A percentile compares a stretch with the other conserved stretches of the same genome.
These are phyloP conservation scores for Mycena galopus DNA, from an alignment of 768 basidiomycete genomes.

Conservation along the genomic window DNA sequence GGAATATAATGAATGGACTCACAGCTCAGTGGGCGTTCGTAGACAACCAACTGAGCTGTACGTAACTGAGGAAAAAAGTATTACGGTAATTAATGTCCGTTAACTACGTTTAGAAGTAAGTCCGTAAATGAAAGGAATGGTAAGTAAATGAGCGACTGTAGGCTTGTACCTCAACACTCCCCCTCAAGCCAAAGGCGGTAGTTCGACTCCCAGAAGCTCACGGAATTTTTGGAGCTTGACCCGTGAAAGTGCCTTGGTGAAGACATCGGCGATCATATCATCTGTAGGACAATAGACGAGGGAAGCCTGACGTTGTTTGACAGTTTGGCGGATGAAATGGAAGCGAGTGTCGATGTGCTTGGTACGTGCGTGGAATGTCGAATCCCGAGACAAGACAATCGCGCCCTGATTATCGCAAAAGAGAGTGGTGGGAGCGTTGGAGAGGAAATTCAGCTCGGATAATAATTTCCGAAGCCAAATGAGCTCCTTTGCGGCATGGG, in stretches of 20 bases:
- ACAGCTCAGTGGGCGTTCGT: no score
- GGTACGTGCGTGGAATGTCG: constrained; percentile 45
- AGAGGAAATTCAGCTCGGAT: constrained; percentile 23
- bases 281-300: constrained; percentile 39
- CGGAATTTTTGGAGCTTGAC: constrained; percentile 8
- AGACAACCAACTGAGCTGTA: no score
- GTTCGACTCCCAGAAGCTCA: not conserved
- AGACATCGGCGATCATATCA: constrained; percentile 46
- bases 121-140: not conserved
- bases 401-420: constrained; percentile 42
- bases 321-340: constrained; percentile 47
- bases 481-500: constrained; percentile 44
- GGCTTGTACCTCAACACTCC: constrained; percentile 14
- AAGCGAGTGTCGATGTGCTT: constrained; percentile 54
- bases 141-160: not conserved
- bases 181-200: constrained; percentile 16
- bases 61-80: no score
- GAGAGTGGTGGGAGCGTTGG: constrained; percentile 17
- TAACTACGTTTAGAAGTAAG: no score
- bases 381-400: constrained; percentile 42
- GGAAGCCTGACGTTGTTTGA: constrained; percentile 36
- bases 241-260: constrained; percentile 45
- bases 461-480: constrained; percentile 30
- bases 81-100: no score
- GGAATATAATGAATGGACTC: no score